These are phyloP conservation scores for Colletotrichum eleusines DNA, from an alignment of 2,329 filamentous ascomycete genomes.

Conservation along the genomic window DNA sequence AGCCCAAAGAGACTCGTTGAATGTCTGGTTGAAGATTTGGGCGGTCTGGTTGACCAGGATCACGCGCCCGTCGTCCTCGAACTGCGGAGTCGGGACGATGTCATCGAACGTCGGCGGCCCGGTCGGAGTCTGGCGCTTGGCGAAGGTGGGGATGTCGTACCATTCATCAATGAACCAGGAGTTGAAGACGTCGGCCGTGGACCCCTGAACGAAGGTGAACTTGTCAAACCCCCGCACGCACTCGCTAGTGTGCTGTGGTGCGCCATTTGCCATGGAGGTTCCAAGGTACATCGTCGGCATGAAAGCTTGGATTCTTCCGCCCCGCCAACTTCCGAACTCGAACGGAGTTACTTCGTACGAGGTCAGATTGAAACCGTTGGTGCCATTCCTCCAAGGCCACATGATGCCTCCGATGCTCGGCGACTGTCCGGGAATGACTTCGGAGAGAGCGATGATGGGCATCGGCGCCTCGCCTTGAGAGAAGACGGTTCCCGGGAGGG, in stretches of 20 bases:
- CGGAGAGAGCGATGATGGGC: conserved; percentile 47
- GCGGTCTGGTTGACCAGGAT: conserved; percentile 45
- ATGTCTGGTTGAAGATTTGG: conserved; percentile 45
- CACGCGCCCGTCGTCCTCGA: conserved; percentile 43
- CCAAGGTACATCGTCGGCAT: conserved; percentile 48
- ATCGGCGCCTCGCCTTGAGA: conserved; percentile 45
- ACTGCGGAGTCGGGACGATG: conserved; percentile 35
- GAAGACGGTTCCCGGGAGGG: conserved; percentile 41
- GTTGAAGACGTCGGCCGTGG: conserved; percentile 47
- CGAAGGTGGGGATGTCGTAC: conserved; percentile 45
- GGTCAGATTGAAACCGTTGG: conserved; percentile 48
- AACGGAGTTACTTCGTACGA: conserved; percentile 51
- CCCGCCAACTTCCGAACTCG: conserved; percentile 51
- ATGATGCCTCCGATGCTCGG: conserved; percentile 47
- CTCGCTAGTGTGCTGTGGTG: conserved; percentile 44
- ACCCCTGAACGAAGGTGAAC: conserved; percentile 48
- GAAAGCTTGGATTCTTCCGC: conserved; percentile 48
- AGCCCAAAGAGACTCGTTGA: conserved; percentile 49
- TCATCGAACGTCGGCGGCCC: conserved; percentile 38
- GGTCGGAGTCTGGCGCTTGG: conserved; percentile 41
- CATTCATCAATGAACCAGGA: conserved; percentile 47
- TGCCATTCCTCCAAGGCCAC: conserved; percentile 40
- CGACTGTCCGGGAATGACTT: conserved; percentile 47
- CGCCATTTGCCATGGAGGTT: conserved; percentile 47
- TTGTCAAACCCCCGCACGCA: conserved; percentile 50